Base-by-base conservation (phyloP, 176 grass and related monocot genomes). In the Luzula sylvatica region DNA sequence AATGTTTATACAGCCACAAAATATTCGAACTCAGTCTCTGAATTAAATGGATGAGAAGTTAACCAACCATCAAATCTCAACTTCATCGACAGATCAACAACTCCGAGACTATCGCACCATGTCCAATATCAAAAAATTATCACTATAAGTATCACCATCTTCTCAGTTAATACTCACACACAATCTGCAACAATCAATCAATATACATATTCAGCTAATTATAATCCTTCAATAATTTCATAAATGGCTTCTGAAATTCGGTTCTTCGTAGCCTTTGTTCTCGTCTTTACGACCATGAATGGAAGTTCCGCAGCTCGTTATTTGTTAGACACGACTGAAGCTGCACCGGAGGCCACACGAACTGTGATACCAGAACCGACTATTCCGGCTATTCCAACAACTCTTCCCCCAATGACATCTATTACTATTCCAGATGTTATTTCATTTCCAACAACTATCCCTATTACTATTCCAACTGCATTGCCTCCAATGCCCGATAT, bases 381-480 rank as follows among this genome's bases (percentile, higher is more conserved):
- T 51, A 51, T 51, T 78, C 80, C 81, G 0, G 57, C 66, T 58
- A 55, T 87, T 52, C 77, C 72, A 43, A 3, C 58, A 50, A 35
- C 76, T 16, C 29, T 73, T 11, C 68, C 82, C 19, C 61, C 57
- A 32, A 65, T 74, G 3, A 62, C 75, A 23, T 69, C 68, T 16
- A 65, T 79, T 70, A 65, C 81, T 50, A 54, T 84, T 35, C 79
- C 73, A 20, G 67, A 78, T 26, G 13, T 57, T 5, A 40, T 55
- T 42, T 51, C 76, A 19, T 45, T n/a, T n/a, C 73, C 73, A 2
- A 52, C 62, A 7, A 78, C 57, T 32, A 4, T 78, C 2, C 80
- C 75, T 23, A 17, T 12, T 8, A 43, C 69, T 14, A 79, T 84
- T 61, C 69, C 68, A 32, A 38, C 60, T 38, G 48, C 69, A 25